Base-by-base conservation (phyloP, 768 basidiomycete genomes). In the Podaxis sp. region DNA sequence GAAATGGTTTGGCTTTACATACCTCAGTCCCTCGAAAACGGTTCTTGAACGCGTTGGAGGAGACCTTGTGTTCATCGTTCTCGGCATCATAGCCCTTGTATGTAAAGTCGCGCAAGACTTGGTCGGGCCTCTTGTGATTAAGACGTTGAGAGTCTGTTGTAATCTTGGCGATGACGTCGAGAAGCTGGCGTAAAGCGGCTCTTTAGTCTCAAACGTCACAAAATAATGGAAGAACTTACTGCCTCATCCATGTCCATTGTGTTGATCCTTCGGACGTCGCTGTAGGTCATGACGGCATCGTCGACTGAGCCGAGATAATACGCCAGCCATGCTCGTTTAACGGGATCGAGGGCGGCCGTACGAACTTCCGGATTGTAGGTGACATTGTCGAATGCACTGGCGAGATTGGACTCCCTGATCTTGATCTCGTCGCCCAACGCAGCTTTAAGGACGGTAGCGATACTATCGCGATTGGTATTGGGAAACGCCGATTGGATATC, bases 401-500 rank as follows among this genome's bases (percentile, higher is more conserved):
- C 59, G 38, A 82, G 65, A 48, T 79, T 81, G 2, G 73, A 67
- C 2, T 70, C 65, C n/a, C 69, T 71, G 51, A 82, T 66, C 21
- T 70, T 70, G 4, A 66, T 68, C 13, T 62, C 64, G 32, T 75
- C 69, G 0, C 79, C 81, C 2, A 82, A 66, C 27, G 79, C 72
- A 0, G 67, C 74, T 62, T 74, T 67, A 63, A 87, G 44, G n/a
- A 61, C 77, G 0, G 78, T 73, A 1, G 68, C 70, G 5, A 78
- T 55, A 4, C 83, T 79, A 38, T 73, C 72, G 32, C 81, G 77
- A 51, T 72, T 68, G 5, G 68, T 62, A 7, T 72, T 72, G 5
- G 74, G 71, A 64, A 80, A 79, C 2, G 74, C 79, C 3, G 81
- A 82, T 63, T 87, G 85, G 21, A 89, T 77, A 65, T 88, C 85